Conservation (phyloP, 129 eudicot genomes). For the Heracleum sosnowskyi region DNA sequence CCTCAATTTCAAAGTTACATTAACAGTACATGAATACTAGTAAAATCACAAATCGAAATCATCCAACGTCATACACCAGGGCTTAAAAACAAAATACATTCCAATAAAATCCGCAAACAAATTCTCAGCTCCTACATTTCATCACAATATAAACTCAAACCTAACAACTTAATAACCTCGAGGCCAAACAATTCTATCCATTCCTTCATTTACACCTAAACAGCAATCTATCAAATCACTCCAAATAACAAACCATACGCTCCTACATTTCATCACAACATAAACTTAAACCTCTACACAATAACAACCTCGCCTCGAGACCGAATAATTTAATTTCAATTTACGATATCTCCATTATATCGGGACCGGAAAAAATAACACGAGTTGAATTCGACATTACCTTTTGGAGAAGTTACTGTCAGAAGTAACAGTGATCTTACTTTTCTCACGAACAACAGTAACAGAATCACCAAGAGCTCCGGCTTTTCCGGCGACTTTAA, state of each 20-base stretch:
- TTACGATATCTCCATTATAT: too few species aligned
- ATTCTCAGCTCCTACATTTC: not conserved
- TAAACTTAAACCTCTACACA: not conserved
- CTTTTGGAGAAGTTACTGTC: conserved; percentile 25
- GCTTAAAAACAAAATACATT: not conserved
- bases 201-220: too few species aligned
- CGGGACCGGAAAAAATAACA: too few species aligned
- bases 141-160: too few species aligned
- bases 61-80: not conserved
- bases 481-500: conserved; percentile 27
- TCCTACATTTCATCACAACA: not conserved
- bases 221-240: not conserved
- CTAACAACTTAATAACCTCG: not conserved
- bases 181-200: not conserved
- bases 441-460: conserved; percentile 20
- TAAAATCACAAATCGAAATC: not conserved
- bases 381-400: not conserved
- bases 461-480: conserved; percentile 25
- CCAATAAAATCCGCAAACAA: too few species aligned
- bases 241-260: too few species aligned
- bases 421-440: conserved; percentile 24
- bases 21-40: too few species aligned
- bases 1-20: too few species aligned
- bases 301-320: not conserved
- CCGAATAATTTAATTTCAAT: not conserved